Percentiles rank a stretch among this genome's conserved stretches.
Evolutionary conservation across 2,329 filamentous ascomycete genomes (phyloP).

Genomic region (Harringtonia aguacate): DNA sequence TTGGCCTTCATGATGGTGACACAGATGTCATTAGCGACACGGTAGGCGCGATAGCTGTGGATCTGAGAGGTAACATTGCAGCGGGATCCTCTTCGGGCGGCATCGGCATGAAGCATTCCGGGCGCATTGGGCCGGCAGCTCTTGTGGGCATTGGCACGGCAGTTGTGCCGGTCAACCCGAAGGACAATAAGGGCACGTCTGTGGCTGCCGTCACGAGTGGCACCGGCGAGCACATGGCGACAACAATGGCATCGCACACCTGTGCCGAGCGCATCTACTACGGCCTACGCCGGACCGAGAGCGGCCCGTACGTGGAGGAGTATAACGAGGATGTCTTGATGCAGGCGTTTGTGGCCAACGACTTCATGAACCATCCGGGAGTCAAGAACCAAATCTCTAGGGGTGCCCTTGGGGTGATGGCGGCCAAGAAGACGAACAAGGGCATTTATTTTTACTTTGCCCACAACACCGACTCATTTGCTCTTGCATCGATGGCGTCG

Average conservation of each 20-base stretch:
- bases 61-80: constrained; percentile 75
- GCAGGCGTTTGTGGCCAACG: constrained; percentile 66
- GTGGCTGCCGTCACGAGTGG: constrained; percentile 87
- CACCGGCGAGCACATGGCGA: constrained; percentile 96
- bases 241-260: constrained; percentile 78
- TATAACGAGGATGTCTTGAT: constrained; percentile 69
- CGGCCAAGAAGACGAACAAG: constrained; percentile 69
- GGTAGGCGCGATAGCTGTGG: constrained; percentile 89
- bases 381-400: constrained; percentile 68
- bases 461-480: constrained; percentile 87
- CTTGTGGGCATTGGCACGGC: constrained; percentile 85
- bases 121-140: constrained; percentile 83
- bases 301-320: constrained; percentile 52
- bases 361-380: constrained; percentile 88
- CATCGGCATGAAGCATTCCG: constrained; percentile 96
- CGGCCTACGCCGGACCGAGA: constrained; percentile 46
- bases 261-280: constrained; percentile 81
- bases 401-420: constrained; percentile 86
- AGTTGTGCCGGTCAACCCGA: constrained; percentile 65
- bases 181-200: constrained; percentile 56
- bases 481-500: constrained; percentile 79
- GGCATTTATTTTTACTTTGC: constrained; percentile 85
- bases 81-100: constrained; percentile 93
- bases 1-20: constrained; percentile 5
- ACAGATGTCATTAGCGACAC: constrained; percentile 70